A percentile compares a stretch with the other conserved stretches of the same genome.
These are phyloP conservation scores for Leucaena leucocephala DNA, from an alignment of 306 rosid genomes.

Conservation along the genomic window DNA sequence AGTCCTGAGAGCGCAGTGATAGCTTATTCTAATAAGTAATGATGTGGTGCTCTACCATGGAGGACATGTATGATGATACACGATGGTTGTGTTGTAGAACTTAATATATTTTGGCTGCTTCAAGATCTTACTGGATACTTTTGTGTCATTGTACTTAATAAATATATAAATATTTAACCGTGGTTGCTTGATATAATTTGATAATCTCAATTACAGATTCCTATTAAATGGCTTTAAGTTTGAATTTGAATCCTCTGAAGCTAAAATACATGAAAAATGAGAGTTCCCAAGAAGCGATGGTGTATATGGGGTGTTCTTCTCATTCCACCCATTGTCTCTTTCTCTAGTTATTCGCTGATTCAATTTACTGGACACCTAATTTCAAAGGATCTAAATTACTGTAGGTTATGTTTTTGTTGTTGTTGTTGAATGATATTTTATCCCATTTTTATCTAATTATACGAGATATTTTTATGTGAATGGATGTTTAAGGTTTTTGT, in stretches of 20 bases:
- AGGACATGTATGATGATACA: constrained; percentile 33
- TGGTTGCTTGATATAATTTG: constrained; percentile 13
- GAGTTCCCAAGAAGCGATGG: not conserved
- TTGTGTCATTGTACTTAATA: not conserved
- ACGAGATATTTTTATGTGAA: not conserved
- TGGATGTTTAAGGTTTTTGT: not conserved
- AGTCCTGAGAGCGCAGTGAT: constrained; percentile 62
- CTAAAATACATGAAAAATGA: not conserved
- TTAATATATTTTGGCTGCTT: constrained; percentile 10
- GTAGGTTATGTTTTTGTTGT: not conserved
- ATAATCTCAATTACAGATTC: not conserved
- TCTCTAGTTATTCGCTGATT: not conserved
- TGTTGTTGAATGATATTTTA: not conserved
- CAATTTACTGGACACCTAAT: not conserved
- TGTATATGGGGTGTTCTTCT: not conserved
- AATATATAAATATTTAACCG: not conserved
- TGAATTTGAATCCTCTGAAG: not conserved
- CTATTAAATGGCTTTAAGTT: not conserved
- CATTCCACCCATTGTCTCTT: not conserved
- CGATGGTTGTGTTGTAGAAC: constrained; percentile 27
- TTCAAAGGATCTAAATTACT: not conserved
- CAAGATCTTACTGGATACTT: not conserved
- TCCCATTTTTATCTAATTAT: not conserved
- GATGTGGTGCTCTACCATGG: constrained; percentile 28
- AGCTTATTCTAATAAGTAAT: not conserved